Percentiles rank a stretch among this genome's conserved stretches.
These are phyloP conservation scores for Styphnolobium japonicum DNA, from an alignment of 306 rosid species.

Conservation along the genomic window DNA sequence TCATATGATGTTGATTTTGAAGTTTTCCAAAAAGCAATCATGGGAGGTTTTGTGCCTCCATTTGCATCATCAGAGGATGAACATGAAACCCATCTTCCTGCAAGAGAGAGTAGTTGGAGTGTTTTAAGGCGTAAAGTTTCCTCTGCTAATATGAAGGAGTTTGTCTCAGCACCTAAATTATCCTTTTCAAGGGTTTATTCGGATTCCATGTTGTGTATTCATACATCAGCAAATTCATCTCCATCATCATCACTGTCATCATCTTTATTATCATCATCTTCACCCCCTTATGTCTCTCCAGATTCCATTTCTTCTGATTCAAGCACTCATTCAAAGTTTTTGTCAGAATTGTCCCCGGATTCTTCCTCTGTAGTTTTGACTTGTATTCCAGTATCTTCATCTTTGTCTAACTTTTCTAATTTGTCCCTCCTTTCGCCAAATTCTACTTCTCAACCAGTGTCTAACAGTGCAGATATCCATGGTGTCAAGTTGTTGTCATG, in stretches of 20 bases:
- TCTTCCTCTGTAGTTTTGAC: conserved; percentile 58
- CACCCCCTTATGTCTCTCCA: conserved; percentile 74
- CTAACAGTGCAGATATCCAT: conserved; percentile 43
- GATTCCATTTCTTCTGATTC: conserved; percentile 85
- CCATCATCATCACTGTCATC: conserved; percentile 49
- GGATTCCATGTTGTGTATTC: conserved; percentile 73
- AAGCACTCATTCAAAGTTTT: conserved; percentile 55
- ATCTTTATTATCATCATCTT: conserved; percentile 50
- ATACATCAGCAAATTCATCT: conserved; percentile 53
- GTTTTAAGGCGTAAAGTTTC: conserved; percentile 77
- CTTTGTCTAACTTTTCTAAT: conserved; percentile 56
- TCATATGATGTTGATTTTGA: conserved; percentile 79
- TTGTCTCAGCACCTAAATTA: conserved; percentile 66
- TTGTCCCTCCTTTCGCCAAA: conserved; percentile 48
- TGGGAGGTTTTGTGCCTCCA: conserved; percentile 96
- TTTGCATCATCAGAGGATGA: conserved; percentile 72
- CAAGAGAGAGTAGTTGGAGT: conserved; percentile 93
- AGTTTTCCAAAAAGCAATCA: conserved; percentile 79
- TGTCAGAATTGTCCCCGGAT: conserved; percentile 69
- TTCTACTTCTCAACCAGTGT: conserved; percentile 39
- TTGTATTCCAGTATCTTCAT: conserved; percentile 44
- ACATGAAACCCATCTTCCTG: conserved; percentile 93
- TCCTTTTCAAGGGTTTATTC: conserved; percentile 76
- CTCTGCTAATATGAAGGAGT: conserved; percentile 63
- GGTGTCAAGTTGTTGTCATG: conserved; percentile 38